Percentiles rank a stretch among this genome's conserved stretches.
phyloP scores from a whole-genome alignment of 495 filamentous ascomycete species.

The Aspergillus nidulans region DNA sequence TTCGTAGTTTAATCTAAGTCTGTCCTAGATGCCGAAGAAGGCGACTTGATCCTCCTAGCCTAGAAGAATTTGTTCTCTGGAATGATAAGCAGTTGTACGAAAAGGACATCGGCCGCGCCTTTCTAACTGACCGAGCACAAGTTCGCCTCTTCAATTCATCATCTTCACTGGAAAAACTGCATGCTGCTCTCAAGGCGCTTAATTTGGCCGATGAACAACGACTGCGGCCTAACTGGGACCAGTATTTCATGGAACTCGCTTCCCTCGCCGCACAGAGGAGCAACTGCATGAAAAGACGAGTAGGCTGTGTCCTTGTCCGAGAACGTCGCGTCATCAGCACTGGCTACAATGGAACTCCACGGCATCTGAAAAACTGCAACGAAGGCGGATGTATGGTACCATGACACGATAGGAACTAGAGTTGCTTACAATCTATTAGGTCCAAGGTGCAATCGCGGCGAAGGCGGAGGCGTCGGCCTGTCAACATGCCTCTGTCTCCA shows the following conservation, averaged over 20 bases:
- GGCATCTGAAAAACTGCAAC: constrained; percentile 81
- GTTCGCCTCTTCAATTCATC: constrained; percentile 83
- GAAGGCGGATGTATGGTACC: constrained; percentile 75
- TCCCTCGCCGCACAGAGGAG: constrained; percentile 85
- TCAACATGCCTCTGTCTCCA: constrained; percentile 91
- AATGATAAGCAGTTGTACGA: constrained; percentile 78
- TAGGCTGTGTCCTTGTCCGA: constrained; percentile 91
- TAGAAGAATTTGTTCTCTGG: constrained; percentile 72
- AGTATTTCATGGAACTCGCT: constrained; percentile 95
- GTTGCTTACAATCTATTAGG: constrained; percentile 31
- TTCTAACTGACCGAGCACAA: constrained; percentile 73
- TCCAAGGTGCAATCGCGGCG: constrained; percentile 73
- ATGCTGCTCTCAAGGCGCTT: constrained; percentile 61
- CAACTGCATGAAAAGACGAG: constrained; percentile 97
- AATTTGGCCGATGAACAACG: constrained; percentile 74
- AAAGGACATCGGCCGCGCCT: constrained; percentile 56
- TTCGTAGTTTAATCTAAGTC: no score
- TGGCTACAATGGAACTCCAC: constrained; percentile 95
- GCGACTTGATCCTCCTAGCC: constrained; percentile 45
- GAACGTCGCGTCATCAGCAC: constrained; percentile 86
- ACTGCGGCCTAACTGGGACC: constrained; percentile 89
- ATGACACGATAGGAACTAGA: constrained; percentile 35
- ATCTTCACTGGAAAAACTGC: constrained; percentile 61
- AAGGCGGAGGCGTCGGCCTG: constrained; percentile 65
- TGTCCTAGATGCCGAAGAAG: constrained; percentile 37